Evolutionary conservation across 805 yeast genomes (phyloP).

Genomic region (Cyberlindnera suaveolens): DNA sequence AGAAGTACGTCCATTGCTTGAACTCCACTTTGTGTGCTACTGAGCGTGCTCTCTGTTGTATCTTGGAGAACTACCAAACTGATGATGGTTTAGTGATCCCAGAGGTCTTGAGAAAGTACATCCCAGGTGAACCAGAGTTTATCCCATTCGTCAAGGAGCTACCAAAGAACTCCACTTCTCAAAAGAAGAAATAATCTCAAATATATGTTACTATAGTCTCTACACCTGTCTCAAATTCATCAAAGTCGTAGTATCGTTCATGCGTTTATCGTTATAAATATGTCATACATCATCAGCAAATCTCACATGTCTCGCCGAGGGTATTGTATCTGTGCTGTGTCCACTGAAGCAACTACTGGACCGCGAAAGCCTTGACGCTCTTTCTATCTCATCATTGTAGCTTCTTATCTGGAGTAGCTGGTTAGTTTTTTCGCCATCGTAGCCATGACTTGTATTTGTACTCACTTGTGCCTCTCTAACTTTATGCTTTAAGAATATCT

Average conservation of each 20-base stretch:
- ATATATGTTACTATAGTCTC: neutral
- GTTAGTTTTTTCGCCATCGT: neutral
- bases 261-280: no score
- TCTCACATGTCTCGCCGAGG: no score
- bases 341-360: neutral
- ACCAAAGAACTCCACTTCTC: conserved; percentile 90
- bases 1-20: conserved; percentile 97
- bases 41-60: conserved; percentile 96
- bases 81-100: conserved; percentile 93
- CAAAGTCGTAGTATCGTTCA: neutral
- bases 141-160: conserved; percentile 84
- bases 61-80: conserved; percentile 95
- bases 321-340: neutral
- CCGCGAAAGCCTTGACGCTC: conserved; percentile 1
- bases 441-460: neutral
- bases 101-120: conserved; percentile 90
- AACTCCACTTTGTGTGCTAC: conserved; percentile 97
- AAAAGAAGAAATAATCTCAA: conserved; percentile 38
- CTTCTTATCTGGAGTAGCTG: conserved; percentile 2
- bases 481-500: conserved; percentile 13
- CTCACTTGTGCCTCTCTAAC: conserved; percentile 16
- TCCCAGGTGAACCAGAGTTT: conserved; percentile 98
- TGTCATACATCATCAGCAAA: no score
- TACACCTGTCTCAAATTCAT: neutral
- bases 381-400: conserved; percentile 9